Evolutionary conservation across 164 flowering plant genomes (phyloP), one percentile per base, ranked within the genome.

Genomic region (Kingdonia uniflora): DNA sequence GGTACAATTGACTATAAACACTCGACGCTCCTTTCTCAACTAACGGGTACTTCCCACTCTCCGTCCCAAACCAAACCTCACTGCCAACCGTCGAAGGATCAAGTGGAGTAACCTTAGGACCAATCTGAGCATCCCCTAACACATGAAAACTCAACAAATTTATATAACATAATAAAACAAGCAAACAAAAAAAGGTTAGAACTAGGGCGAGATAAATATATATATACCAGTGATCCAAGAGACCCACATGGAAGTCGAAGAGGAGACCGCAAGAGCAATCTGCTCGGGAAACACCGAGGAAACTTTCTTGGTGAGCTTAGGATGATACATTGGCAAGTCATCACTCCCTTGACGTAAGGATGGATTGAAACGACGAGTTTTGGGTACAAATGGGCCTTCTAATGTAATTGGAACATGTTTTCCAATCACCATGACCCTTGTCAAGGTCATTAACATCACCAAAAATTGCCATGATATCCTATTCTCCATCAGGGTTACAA

Each of bases 151-250:
- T n/a, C n/a, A n/a, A n/a, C n/a, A n/a, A n/a, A n/a, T n/a, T n/a
- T n/a, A n/a, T n/a, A n/a, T n/a, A n/a, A n/a, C n/a, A n/a, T n/a
- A n/a, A n/a, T n/a, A n/a, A n/a, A n/a, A n/a, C n/a, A n/a, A n/a
- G n/a, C n/a, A n/a, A n/a, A n/a, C n/a, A n/a, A n/a, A n/a, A n/a
- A n/a, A n/a, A n/a, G n/a, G n/a, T n/a, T n/a, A n/a, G n/a, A n/a
- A 49, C 14, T 15, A 24, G 1, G 16, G 15, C 19, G n/a, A n/a
- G n/a, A 49, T n/a, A 16, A n/a, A 49, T 49, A 15, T 16, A 20
- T 17, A 50, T 16, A 23, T 76, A 85, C 97, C 97, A 63, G 95
- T 90, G 33, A 86, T 72, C 95, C 95, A 90, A 66, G 97, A 90
- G 44, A 90, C 71, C 95, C 94, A 90, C 76, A 86, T 77, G 20